Conservation (phyloP, 1,139 yeast genomes). For the Nakaseomyces nivariensis region DNA sequence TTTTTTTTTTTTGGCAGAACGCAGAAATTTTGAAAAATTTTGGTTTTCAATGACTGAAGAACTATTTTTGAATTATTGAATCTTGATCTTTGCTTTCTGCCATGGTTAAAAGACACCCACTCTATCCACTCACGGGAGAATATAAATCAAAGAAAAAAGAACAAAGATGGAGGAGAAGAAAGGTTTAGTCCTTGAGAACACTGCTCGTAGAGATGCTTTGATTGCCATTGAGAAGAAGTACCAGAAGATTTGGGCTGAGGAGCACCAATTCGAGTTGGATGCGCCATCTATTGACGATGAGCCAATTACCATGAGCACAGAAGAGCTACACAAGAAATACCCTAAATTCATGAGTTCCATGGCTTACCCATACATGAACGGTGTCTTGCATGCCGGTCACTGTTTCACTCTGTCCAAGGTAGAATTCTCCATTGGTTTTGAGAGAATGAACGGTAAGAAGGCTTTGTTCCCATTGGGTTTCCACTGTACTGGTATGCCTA, state of each 20-base stretch:
- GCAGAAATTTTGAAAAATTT: no score
- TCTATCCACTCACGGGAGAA: no score
- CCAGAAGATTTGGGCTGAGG: constrained; percentile 80
- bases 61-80: no score
- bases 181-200: constrained; percentile 37
- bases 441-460: constrained; percentile 86
- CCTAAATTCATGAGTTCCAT: constrained; percentile 88
- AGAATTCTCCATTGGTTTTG: constrained; percentile 89
- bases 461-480: constrained; percentile 95
- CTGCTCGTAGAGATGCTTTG: constrained; percentile 89
- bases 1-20: no score
- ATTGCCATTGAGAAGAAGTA: constrained; percentile 84
- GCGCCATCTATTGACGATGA: constrained; percentile 74
- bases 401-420: constrained; percentile 90
- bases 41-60: no score
- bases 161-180: constrained; percentile 8
- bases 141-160: background rate
- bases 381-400: constrained; percentile 97
- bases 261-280: constrained; percentile 72
- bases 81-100: no score
- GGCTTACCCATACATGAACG: constrained; percentile 99
- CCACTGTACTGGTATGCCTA: constrained; percentile 99
- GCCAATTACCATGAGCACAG: constrained; percentile 43
- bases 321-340: constrained; percentile 62
- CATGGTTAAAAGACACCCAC: no score